A percentile compares a stretch with the other conserved stretches of the same genome.
phyloP scores from a whole-genome alignment of 1,284 basidiomycete species.

The Chalciporus sp. region DNA sequence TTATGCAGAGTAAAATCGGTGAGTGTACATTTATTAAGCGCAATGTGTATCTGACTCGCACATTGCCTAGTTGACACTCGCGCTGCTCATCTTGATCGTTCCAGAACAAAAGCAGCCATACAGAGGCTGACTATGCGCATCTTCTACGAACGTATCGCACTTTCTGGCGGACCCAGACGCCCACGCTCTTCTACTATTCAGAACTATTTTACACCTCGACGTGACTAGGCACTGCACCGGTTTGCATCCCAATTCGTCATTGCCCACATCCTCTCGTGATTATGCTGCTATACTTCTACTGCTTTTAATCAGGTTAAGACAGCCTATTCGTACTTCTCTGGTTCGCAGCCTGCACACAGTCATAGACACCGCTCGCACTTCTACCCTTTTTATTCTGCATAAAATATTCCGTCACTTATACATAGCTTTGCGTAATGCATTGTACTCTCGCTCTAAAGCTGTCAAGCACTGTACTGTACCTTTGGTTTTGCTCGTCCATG shows the following conservation, averaged over 20 bases:
- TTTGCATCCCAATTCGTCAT: not conserved
- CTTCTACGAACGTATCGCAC: slow-evolving; percentile 55
- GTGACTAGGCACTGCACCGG: slow-evolving; percentile 6
- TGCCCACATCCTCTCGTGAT: not conserved
- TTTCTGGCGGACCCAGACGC: slow-evolving; percentile 25
- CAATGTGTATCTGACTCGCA: not conserved
- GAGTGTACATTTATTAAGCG: slow-evolving; percentile 19
- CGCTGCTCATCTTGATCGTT: slow-evolving; percentile 71
- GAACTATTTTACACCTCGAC: slow-evolving; percentile 33
- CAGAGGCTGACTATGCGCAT: slow-evolving; percentile 66
- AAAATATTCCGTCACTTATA: slow-evolving; percentile 29
- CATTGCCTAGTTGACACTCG: slow-evolving; percentile 60
- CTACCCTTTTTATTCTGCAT: slow-evolving; percentile 1
- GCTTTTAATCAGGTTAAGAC: not conserved
- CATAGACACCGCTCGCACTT: slow-evolving; percentile 3
- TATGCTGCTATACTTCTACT: not conserved
- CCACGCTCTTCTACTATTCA: slow-evolving; percentile 31
- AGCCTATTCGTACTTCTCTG: slow-evolving; percentile 1
- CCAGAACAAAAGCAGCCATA: slow-evolving; percentile 63
- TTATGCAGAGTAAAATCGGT: slow-evolving; percentile 66
- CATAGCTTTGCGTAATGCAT: slow-evolving; percentile 2
- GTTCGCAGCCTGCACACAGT: not conserved
- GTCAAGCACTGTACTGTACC: not conserved
- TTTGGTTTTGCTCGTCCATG: not conserved
- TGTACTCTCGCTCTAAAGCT: not conserved